These are phyloP conservation scores for Filosporella fistucella DNA, from an alignment of 495 filamentous ascomycete species.

Conservation along the genomic window DNA sequence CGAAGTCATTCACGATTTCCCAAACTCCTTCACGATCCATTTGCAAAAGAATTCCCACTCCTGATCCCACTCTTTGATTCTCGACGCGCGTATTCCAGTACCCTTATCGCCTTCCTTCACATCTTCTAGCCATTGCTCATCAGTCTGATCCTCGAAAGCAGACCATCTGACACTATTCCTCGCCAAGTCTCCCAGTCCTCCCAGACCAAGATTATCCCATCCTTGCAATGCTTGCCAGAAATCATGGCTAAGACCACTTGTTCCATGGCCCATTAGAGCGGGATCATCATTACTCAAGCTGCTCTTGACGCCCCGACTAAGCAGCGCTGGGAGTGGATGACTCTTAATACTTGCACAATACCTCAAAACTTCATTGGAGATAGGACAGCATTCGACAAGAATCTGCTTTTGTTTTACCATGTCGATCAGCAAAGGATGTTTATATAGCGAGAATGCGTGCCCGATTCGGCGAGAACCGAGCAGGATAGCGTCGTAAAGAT, in stretches of 20 bases:
- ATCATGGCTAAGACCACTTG: slow-evolving; percentile 72
- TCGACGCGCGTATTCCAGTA: slow-evolving; percentile 58
- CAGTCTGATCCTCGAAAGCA: slow-evolving; percentile 53
- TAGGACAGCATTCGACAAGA: slow-evolving; percentile 79
- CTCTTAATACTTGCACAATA: slow-evolving; percentile 67
- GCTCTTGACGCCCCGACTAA: slow-evolving; percentile 74
- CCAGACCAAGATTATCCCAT: slow-evolving; percentile 70
- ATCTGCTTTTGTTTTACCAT: slow-evolving; percentile 82
- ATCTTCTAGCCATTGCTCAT: background rate
- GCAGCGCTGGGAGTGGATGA: slow-evolving; percentile 76
- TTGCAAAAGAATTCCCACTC: slow-evolving; percentile 87
- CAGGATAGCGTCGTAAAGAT: slow-evolving; percentile 84
- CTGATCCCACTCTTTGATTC: slow-evolving; percentile 68
- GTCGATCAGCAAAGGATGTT: slow-evolving; percentile 82
- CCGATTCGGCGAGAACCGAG: slow-evolving; percentile 84
- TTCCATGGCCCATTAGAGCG: slow-evolving; percentile 69
- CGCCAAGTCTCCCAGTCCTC: slow-evolving; percentile 47
- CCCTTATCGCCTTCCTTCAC: slow-evolving; percentile 68
- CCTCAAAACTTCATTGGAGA: slow-evolving; percentile 78
- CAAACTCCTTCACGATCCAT: slow-evolving; percentile 81
- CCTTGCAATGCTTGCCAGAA: slow-evolving; percentile 75
- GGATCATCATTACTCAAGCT: slow-evolving; percentile 82
- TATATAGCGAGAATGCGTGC: slow-evolving; percentile 80
- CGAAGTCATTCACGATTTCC: too few relatives aligned
- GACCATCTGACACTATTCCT: slow-evolving; percentile 90